Evolutionary conservation across 495 filamentous ascomycete species (phyloP).

Genomic region (Penicillium bovifimosum): DNA sequence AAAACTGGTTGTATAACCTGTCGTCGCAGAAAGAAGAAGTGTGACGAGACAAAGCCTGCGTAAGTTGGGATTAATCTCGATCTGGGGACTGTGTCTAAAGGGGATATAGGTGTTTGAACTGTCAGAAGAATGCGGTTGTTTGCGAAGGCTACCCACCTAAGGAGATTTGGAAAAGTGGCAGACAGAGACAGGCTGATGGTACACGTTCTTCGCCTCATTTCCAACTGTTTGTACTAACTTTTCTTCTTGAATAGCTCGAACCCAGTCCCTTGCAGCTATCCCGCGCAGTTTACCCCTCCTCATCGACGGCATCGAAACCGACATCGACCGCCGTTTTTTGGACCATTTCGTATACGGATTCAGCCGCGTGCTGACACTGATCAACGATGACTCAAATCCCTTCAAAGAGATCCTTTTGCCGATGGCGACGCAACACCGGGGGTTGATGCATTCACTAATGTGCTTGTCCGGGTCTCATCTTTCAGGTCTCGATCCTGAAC

Average conservation of each 20-base stretch:
- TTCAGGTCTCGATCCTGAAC: slow-evolving; percentile 43
- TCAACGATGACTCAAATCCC: slow-evolving; percentile 79
- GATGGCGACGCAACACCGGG: slow-evolving; percentile 75
- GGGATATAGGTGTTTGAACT: slow-evolving; percentile 61
- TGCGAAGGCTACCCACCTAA: slow-evolving; percentile 93
- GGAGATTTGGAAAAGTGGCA: slow-evolving; percentile 80
- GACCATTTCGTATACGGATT: slow-evolving; percentile 81
- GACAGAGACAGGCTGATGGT: slow-evolving; percentile 73
- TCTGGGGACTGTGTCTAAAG: background rate
- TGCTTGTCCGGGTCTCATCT: slow-evolving; percentile 82
- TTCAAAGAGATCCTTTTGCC: slow-evolving; percentile 86
- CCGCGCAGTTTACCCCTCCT: slow-evolving; percentile 67
- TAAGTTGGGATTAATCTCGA: slow-evolving; percentile 30
- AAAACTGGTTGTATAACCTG: slow-evolving; percentile 95
- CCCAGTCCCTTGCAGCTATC: slow-evolving; percentile 34
- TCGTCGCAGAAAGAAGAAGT: slow-evolving; percentile 92
- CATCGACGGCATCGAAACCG: slow-evolving; percentile 81
- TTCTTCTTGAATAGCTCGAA: slow-evolving; percentile 22
- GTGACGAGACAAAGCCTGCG: slow-evolving; percentile 85
- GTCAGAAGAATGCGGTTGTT: slow-evolving; percentile 87
- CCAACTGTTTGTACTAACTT: slow-evolving; percentile 10
- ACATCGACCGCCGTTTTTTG: slow-evolving; percentile 75
- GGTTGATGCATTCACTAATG: slow-evolving; percentile 89
- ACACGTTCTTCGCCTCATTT: slow-evolving; percentile 1
- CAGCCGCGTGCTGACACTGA: slow-evolving; percentile 74